These are phyloP conservation scores for Lachancea sp. DNA, from an alignment of 805 yeast species.

Conservation along the genomic window DNA sequence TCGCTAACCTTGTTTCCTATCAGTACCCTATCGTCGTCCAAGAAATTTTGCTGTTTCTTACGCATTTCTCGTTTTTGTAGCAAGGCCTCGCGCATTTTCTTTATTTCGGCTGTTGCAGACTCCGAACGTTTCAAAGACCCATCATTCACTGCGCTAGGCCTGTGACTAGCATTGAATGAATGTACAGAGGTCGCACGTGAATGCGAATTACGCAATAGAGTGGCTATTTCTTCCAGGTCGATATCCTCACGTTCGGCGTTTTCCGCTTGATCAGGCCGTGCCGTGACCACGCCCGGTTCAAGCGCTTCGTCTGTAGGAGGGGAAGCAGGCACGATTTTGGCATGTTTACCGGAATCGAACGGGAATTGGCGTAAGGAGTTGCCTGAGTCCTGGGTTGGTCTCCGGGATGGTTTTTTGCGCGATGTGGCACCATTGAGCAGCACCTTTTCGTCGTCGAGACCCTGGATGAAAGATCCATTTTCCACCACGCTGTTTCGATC, in stretches of 20 bases:
- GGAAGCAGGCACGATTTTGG: constrained; percentile 29
- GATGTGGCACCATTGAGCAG: constrained; percentile 30
- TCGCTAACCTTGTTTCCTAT: constrained; percentile 82
- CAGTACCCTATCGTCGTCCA: constrained; percentile 47
- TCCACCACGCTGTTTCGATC: constrained; percentile 17
- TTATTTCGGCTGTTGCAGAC: constrained; percentile 39
- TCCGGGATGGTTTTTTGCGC: constrained; percentile 16
- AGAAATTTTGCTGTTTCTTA: constrained; percentile 36
- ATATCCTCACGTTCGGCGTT: neutral
- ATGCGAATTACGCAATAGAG: constrained; percentile 1
- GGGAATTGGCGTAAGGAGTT: constrained; percentile 22
- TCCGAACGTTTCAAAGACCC: constrained; percentile 30
- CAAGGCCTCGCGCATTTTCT: constrained; percentile 45
- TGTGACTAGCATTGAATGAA: constrained; percentile 11
- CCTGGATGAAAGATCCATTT: constrained; percentile 34
- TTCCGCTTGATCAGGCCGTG: neutral
- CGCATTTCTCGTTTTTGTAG: constrained; percentile 39
- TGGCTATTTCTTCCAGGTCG: neutral
- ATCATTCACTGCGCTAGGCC: constrained; percentile 16
- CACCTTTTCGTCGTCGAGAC: constrained; percentile 28
- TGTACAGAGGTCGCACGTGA: constrained; percentile 9
- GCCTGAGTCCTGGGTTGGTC: constrained; percentile 21
- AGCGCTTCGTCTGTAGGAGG: constrained; percentile 8
- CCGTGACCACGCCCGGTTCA: neutral
- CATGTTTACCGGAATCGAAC: constrained; percentile 32